phyloP scores from a whole-genome alignment of 169 alveolate genomes.

The Babesia microti region DNA sequence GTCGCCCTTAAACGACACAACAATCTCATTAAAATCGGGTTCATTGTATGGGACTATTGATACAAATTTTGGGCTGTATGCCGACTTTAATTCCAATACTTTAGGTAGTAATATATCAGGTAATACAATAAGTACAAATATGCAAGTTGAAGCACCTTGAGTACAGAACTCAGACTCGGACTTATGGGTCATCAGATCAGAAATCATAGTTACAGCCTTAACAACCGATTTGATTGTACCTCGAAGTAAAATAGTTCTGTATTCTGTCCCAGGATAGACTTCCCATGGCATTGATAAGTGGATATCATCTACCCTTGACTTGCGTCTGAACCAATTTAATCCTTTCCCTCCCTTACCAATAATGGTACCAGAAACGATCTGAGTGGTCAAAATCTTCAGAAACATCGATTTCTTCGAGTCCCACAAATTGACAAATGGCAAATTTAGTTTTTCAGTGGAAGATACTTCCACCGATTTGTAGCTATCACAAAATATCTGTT shows the following conservation, averaged over 20 bases:
- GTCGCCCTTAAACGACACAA: constrained; percentile 32
- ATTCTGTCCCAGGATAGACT: constrained; percentile 40
- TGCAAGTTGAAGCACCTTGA: not conserved
- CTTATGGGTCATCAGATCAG: constrained; percentile 38
- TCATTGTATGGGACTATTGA: constrained; percentile 35
- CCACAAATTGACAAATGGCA: no score
- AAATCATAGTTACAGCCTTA: constrained; percentile 34
- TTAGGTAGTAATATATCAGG: constrained; percentile 21
- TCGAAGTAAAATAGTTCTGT: constrained; percentile 25
- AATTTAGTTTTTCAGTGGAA: no score
- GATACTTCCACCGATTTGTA: no score
- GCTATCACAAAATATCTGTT: no score
- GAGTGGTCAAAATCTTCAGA: constrained; percentile 39
- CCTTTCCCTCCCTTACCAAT: constrained; percentile 49
- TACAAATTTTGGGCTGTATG: constrained; percentile 6
- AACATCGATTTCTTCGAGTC: no score
- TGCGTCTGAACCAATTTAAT: constrained; percentile 42
- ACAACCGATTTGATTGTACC: constrained; percentile 32
- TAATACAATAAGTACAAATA: constrained; percentile 40
- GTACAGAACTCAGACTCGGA: constrained; percentile 12
- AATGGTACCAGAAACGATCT: constrained; percentile 42
- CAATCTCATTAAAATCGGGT: constrained; percentile 8
- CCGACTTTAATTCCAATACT: constrained; percentile 15
- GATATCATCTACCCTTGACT: constrained; percentile 38
- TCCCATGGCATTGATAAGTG: constrained; percentile 49